Evolutionary conservation across 345 rosid genomes (phyloP), one percentile per base, ranked within the genome.

Genomic region (Excoecaria cochinchinensis): DNA sequence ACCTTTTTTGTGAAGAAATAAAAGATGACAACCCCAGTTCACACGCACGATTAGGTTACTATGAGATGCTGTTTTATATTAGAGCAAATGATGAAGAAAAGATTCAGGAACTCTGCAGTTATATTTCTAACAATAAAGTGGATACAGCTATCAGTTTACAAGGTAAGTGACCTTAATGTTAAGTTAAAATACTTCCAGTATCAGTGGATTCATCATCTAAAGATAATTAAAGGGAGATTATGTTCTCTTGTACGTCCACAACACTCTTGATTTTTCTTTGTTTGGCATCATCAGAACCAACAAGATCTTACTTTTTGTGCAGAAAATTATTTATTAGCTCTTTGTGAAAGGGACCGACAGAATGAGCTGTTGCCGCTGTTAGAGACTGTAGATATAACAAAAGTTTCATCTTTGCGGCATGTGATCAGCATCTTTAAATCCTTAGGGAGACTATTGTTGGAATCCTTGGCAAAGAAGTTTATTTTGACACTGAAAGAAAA

Each of bases 11-110:
- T 66, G 75, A 76, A 62, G 48, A 79, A 10, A 78, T 91, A 74
- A 76, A 73, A 71, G 90, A 87, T 53, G 76, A 76, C 61, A 80
- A 79, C 78, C 78, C 82, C 13, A 51, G 78, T 51, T 74, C 83
- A 8, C 72, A 40, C 73, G 83, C 88, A 71, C 83, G 86, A 80
- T 73, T 93, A 48, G 94, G 96, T 42, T 93, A 88, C 85, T 93
- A 93, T 76, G 97, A 95, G 86, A 93, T 95, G 94, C 84, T 87
- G 81, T 84, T 93, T 46, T 89, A 82, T 83, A 76, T 86, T 66
- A 83, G 84, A 77, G 84, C 77, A 60, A 72, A 85, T 24, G 74
- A 89, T 39, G 84, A 81, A 74, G 80, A 84, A 81, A 91, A 85
- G 85, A 84, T 95, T 78, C 84, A 57, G 55, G 85, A 90, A 71